phyloP scores from a whole-genome alignment of 345 rosid species.

The Balakata baccata region DNA sequence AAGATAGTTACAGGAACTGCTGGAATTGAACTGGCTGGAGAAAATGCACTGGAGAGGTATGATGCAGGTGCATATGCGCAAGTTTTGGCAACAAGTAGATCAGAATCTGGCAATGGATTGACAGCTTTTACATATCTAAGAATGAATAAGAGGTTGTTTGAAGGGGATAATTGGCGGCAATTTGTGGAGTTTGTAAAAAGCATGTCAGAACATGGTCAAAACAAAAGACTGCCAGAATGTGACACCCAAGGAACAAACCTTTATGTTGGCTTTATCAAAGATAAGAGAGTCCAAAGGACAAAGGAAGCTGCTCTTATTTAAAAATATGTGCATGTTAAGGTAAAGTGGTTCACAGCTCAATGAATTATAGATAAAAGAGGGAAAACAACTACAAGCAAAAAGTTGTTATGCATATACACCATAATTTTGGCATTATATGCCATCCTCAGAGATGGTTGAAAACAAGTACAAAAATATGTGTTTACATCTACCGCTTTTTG shows the following conservation, averaged over 20 bases:
- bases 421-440: constrained; percentile 25
- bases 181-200: constrained; percentile 70
- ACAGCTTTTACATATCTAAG: constrained; percentile 84
- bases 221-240: constrained; percentile 42
- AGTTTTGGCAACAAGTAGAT: constrained; percentile 68
- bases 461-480: neutral
- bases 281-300: constrained; percentile 13
- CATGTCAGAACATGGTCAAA: constrained; percentile 74
- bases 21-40: constrained; percentile 76
- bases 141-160: constrained; percentile 82
- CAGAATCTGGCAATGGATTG: constrained; percentile 69
- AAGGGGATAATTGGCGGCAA: constrained; percentile 76
- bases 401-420: constrained; percentile 11
- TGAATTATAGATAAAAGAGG: constrained; percentile 11
- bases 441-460: constrained; percentile 13
- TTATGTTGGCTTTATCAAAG: constrained; percentile 47
- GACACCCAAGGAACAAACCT: constrained; percentile 57
- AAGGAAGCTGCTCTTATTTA: constrained; percentile 52
- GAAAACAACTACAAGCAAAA: constrained; percentile 1
- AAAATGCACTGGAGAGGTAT: constrained; percentile 84
- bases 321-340: constrained; percentile 4
- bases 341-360: constrained; percentile 1
- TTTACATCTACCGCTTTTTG: too few relatives aligned
- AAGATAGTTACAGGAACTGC: constrained; percentile 66
- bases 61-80: constrained; percentile 70